phyloP scores from a whole-genome alignment of 768 basidiomycete genomes.

The Lentinula guzmanii region DNA sequence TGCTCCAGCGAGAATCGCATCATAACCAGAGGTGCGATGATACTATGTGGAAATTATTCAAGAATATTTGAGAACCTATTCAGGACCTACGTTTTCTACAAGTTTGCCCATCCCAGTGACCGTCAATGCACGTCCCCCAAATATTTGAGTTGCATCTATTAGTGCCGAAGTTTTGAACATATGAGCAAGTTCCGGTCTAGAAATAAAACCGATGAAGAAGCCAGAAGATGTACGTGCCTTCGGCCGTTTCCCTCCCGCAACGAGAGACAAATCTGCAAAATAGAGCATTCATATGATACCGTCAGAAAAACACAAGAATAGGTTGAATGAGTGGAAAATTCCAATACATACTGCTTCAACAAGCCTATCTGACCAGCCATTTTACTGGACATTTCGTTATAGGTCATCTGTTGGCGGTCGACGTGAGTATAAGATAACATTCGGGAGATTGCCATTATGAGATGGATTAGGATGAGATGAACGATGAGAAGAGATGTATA shows the following conservation, averaged over 20 bases:
- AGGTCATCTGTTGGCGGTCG: conserved; percentile 59
- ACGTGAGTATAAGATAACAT: background rate
- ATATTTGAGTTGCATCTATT: conserved; percentile 75
- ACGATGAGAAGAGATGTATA: background rate
- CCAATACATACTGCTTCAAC: conserved; percentile 68
- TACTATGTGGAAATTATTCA: conserved; percentile 37
- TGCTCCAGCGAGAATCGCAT: conserved; percentile 77
- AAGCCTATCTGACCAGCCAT: conserved; percentile 87
- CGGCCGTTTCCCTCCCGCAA: conserved; percentile 66
- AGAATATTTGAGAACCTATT: background rate
- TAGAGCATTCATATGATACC: background rate
- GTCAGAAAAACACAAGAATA: background rate
- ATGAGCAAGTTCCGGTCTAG: conserved; percentile 19
- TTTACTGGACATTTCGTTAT: conserved; percentile 76
- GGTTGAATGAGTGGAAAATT: no score
- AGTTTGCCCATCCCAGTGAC: conserved; percentile 81
- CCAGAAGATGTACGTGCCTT: conserved; percentile 28
- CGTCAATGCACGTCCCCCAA: conserved; percentile 87
- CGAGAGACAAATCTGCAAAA: conserved; percentile 56
- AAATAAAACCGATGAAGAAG: conserved; percentile 21
- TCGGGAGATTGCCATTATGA: conserved; percentile 5
- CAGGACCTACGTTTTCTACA: conserved; percentile 64
- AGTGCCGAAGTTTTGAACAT: conserved; percentile 11
- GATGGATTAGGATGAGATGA: background rate
- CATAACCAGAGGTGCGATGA: conserved; percentile 78